Evolutionary conservation across 345 rosid genomes (phyloP).

Genomic region (Gossypium longicalyx): DNA sequence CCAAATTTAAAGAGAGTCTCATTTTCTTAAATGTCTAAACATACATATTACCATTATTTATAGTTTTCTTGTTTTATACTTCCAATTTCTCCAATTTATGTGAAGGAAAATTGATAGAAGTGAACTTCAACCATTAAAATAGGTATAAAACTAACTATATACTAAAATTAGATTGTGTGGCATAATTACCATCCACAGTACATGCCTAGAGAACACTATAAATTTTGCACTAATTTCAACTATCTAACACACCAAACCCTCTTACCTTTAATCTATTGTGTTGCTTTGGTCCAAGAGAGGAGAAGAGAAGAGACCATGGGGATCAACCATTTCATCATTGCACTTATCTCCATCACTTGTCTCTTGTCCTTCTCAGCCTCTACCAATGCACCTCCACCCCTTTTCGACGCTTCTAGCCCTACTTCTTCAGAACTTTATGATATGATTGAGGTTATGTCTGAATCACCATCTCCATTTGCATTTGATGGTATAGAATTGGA

Average conservation of each 20-base stretch:
- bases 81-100: too few species aligned
- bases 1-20: too few species aligned
- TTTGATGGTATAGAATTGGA: too few species aligned
- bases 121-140: not conserved
- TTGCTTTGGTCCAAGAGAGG: not conserved
- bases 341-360: slow-evolving; percentile 16
- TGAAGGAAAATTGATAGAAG: not conserved
- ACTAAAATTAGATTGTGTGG: not conserved
- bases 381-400: not conserved
- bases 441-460: not conserved
- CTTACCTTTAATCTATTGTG: not conserved
- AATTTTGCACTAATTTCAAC: not conserved
- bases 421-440: not conserved
- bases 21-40: too few species aligned
- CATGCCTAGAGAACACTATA: not conserved
- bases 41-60: too few species aligned
- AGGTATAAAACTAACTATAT: not conserved
- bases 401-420: not conserved
- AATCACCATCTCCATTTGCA: not conserved
- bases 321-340: slow-evolving; percentile 4
- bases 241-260: not conserved
- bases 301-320: slow-evolving; percentile 19
- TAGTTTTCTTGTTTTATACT: too few species aligned
- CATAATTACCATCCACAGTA: not conserved
- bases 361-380: slow-evolving; percentile 1